Evolutionary conservation across 2,329 filamentous ascomycete species (phyloP).

Genomic region (Botrytis sinoallii): DNA sequence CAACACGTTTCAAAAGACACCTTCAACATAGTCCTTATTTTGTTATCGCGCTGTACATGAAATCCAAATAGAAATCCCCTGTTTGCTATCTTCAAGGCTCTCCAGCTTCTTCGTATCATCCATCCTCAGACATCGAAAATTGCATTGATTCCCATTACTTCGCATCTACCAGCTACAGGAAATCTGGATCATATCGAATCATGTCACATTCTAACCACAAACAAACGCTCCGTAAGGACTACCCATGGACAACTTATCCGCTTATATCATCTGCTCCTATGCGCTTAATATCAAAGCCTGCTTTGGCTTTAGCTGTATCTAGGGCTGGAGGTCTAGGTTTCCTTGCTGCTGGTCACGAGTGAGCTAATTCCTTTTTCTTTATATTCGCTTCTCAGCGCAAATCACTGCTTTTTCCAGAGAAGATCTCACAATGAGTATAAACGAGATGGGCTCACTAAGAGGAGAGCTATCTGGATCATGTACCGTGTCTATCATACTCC

Average conservation of each 20-base stretch:
- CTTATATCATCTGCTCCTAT: conserved; percentile 65
- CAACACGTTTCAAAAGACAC: not conserved
- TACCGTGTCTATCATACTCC: not conserved
- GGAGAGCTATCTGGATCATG: not conserved
- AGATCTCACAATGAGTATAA: not conserved
- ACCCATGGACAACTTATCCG: conserved; percentile 21
- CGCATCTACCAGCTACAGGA: not conserved
- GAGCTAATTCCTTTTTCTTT: conserved; percentile 5
- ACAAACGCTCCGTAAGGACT: conserved; percentile 19
- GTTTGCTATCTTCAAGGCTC: not conserved
- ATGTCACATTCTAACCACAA: conserved; percentile 14
- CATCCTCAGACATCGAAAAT: not conserved
- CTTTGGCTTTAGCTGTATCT: conserved; percentile 59
- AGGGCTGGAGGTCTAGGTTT: conserved; percentile 51
- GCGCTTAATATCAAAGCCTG: conserved; percentile 57
- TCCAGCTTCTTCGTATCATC: conserved; percentile 3
- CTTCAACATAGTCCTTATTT: not conserved
- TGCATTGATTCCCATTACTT: not conserved
- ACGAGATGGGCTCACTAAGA: not conserved
- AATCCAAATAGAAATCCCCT: not conserved
- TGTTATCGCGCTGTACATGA: not conserved
- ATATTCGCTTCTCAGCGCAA: not conserved
- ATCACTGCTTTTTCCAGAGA: not conserved
- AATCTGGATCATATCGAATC: not conserved
- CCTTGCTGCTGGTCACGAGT: conserved; percentile 42